Evolutionary conservation across 345 rosid species (phyloP).

Genomic region (Salix purpurea): DNA sequence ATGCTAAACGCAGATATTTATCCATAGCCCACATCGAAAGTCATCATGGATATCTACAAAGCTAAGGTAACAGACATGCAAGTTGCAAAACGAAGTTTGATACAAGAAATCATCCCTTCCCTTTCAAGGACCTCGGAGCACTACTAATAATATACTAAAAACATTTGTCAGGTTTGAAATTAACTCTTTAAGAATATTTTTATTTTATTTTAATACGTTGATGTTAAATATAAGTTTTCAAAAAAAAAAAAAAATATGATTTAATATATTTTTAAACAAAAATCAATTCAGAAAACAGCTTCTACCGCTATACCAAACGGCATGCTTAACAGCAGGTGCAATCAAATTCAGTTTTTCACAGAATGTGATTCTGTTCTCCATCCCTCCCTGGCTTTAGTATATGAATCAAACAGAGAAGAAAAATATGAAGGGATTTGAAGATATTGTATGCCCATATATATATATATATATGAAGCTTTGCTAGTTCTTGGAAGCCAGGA

Average conservation of each 20-base stretch:
- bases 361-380: background rate
- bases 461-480: background rate
- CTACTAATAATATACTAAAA: background rate
- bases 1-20: background rate
- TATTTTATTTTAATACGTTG: too few relatives aligned
- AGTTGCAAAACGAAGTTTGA: background rate
- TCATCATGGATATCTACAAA: background rate
- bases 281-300: too few relatives aligned
- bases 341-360: background rate
- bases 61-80: background rate
- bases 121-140: background rate
- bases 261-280: too few relatives aligned
- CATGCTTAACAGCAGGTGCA: background rate
- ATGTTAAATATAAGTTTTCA: too few relatives aligned
- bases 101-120: slow-evolving; percentile 5
- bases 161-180: background rate
- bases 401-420: background rate
- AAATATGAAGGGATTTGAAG: background rate
- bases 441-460: background rate
- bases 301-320: too few relatives aligned
- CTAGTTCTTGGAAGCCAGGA: background rate
- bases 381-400: background rate
- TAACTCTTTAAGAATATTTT: too few relatives aligned
- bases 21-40: background rate
- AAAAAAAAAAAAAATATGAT: too few relatives aligned